These are phyloP conservation scores for Schizopora paradoxa DNA, from an alignment of 1,284 basidiomycete species.

Conservation along the genomic window DNA sequence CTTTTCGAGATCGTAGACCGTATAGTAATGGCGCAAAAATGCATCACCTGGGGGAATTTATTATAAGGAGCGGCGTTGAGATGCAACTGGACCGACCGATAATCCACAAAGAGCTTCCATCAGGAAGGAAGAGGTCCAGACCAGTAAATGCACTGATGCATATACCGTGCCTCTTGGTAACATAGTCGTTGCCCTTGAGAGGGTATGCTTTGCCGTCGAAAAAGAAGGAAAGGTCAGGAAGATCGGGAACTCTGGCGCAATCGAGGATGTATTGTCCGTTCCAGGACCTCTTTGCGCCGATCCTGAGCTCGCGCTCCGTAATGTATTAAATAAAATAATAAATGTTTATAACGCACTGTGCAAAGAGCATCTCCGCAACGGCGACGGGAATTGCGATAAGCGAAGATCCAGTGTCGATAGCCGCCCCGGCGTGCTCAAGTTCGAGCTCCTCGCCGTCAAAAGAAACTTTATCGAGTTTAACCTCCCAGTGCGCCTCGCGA, in stretches of 20 bases:
- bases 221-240: constrained; percentile 84
- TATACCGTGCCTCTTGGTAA: constrained; percentile 82
- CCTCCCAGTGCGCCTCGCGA: constrained; percentile 98
- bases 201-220: constrained; percentile 80
- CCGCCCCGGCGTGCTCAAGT: constrained; percentile 88
- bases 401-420: constrained; percentile 94
- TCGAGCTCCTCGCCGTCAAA: constrained; percentile 86
- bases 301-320: constrained; percentile 34
- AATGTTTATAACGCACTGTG: constrained; percentile 48
- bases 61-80: constrained; percentile 19
- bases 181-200: constrained; percentile 82
- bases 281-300: constrained; percentile 90
- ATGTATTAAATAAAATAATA: constrained; percentile 2
- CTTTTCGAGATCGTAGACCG: constrained; percentile 86
- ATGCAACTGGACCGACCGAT: constrained; percentile 62
- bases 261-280: constrained; percentile 93
- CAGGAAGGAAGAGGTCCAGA: constrained; percentile 86
- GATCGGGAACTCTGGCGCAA: constrained; percentile 74
- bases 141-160: constrained; percentile 95
- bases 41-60: constrained; percentile 59
- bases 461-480: constrained; percentile 81
- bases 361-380: constrained; percentile 96
- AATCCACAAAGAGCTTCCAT: constrained; percentile 88
- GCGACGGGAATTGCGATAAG: constrained; percentile 91
- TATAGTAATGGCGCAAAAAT: constrained; percentile 88